Percentiles rank a stretch among this genome's conserved stretches.
phyloP scores from a whole-genome alignment of 2,329 filamentous ascomycete species.

The Diplodia mutila region DNA sequence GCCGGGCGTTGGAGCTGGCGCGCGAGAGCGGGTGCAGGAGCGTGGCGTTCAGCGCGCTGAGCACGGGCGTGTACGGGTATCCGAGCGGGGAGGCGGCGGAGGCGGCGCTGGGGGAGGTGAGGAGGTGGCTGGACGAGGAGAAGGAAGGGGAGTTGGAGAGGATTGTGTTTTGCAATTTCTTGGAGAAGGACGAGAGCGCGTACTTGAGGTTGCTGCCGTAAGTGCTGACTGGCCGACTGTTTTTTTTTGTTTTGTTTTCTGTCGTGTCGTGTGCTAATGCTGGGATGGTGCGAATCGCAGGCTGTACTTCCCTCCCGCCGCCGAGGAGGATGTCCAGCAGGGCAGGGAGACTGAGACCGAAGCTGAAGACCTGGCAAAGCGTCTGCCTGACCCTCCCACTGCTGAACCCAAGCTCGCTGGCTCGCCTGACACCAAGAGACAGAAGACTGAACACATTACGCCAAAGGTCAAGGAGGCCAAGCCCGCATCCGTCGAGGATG shows the following conservation, averaged over 20 bases:
- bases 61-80: constrained; percentile 89
- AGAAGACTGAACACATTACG: constrained; percentile 42
- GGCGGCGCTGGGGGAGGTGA: constrained; percentile 68
- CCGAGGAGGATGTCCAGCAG: constrained; percentile 22
- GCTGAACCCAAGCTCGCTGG: constrained; percentile 50
- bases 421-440: constrained; percentile 53
- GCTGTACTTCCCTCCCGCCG: constrained; percentile 41
- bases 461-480: constrained; percentile 41
- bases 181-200: constrained; percentile 73
- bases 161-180: constrained; percentile 85
- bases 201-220: constrained; percentile 77
- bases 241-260: background rate
- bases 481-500: constrained; percentile 27
- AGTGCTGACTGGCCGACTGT: constrained; percentile 49
- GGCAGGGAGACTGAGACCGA: constrained; percentile 37
- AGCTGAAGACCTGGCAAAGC: constrained; percentile 41
- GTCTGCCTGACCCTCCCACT: constrained; percentile 55
- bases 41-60: constrained; percentile 82
- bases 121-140: constrained; percentile 55
- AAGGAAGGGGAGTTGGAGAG: constrained; percentile 56
- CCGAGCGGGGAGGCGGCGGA: constrained; percentile 72
- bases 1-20: constrained; percentile 71
- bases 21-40: constrained; percentile 67
- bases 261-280: background rate
- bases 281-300: constrained; percentile 31